Base-by-base conservation (phyloP, 345 rosid species). In the Noccaea caerulescens region DNA sequence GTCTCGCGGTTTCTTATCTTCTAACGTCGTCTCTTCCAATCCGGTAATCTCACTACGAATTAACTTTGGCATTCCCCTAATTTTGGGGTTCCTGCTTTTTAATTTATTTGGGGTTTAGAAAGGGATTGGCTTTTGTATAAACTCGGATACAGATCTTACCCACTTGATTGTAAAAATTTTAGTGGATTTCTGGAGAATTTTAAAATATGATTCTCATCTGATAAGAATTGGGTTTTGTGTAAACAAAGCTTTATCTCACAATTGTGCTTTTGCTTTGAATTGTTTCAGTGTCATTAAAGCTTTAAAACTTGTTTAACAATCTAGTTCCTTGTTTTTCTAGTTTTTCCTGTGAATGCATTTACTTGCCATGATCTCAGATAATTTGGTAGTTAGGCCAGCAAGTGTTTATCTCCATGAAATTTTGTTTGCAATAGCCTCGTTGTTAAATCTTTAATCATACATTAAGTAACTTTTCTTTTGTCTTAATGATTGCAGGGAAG, bases 1-100 rank as follows among this genome's bases (percentile, higher is more conserved):
- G 4, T 89, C 92, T 66, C 91, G 88, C 39, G 96, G 96, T 62
- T 85, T 83, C 78, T 82, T 88, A 64, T 85, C 93, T 65, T 89
- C 98, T 63, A 73, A 89, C 37, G 80, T 82, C 71, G 69, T 87
- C 80, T 85, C 91, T 67, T 79, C 92, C 47, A 89, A 85, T 78
- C 87, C 81, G 85, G 98, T 92, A 58, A 76, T 46, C 36, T 66
- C 47, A 49, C 45, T 20, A 6, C 45, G 6, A 20, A 49, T 25
- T 36, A 51, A 23, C 71, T 20, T 18, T 42, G 0, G 1, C 4
- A 9, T 55, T 9, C 2, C 14, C 52, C 38, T 27, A 18, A 27
- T 27, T 1, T 62, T 70, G 57, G 11, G 4, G 18, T 65, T 62
- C 59, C 1, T 27, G 11, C 3, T 39, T 38, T 25, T 7, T 30